Evolutionary conservation across 2,329 filamentous ascomycete genomes (phyloP), one percentile per base, ranked within the genome.

Genomic region (Didymella sp.): DNA sequence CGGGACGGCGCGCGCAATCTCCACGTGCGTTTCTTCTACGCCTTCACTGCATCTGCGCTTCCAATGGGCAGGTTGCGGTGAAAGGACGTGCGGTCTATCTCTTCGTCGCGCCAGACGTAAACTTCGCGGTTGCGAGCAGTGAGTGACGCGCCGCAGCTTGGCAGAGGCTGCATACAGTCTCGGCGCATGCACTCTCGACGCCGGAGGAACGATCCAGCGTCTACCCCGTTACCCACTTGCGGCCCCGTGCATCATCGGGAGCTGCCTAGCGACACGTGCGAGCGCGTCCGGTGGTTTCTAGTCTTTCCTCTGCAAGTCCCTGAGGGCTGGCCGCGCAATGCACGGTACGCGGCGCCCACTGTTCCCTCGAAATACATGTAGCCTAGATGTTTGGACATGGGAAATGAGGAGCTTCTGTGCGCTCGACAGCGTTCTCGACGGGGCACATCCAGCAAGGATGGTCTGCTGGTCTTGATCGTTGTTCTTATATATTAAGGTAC

Each of bases 401-500:
- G 37, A 51, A 59, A 60, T 56, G 50, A 62, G 35, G 6, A 57
- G 59, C 61, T 47, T 51, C 7, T 3, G n/a, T 15, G 43, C 52
- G 28, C 42, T 59, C 57, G 27, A 56, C 44, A 43, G 37, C 21
- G 33, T 50, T 46, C 38, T 46, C 31, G 46, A 31, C 46, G 48
- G 49, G 41, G 47, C 52, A 47, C 38, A 21, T 30, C 13, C 33
- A 31, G 17, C 53, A 61, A 64, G 61, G 50, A 58, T 50, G 54
- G 44, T 27, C 30, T 11, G 17, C 5, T 5, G 9, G 9, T 24
- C 43, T 21, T 22, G 11, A 38, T 17, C n/a, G 3, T 15, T 30
- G 7, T 38, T 4, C 17, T 40, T 42, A 57, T 65, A 44, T 60
- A 70, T 66, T 62, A 70, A 71, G 60, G 64, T 69, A 69, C 64